Base-by-base conservation (phyloP, 768 basidiomycete genomes). In the Termitomyces heimii region DNA sequence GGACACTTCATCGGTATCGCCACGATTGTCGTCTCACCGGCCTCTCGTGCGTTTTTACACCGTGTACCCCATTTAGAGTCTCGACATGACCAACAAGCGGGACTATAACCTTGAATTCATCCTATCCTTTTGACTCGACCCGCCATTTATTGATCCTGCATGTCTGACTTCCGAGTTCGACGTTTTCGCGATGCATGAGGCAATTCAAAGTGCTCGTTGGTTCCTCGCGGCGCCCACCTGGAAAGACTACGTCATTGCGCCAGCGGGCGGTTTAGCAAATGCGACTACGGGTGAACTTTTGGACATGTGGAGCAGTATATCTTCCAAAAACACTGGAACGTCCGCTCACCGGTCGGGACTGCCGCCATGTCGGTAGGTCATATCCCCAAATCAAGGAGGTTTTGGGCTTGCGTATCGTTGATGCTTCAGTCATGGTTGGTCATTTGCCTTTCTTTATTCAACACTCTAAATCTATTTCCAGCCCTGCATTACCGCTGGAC, bases 101-200 rank as follows among this genome's bases (percentile, higher is more conserved):
- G 16, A 47, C 58, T 7, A 22, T 69, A 26, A 61, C 61, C 6
- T 48, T 78, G 60, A 73, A 66, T 48, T 74, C 75, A 22, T 71
- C 67, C 14, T 62, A 71, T 58, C 67, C 76, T 18, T 78, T 79
- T 63, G 68, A 68, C 47, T 79, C 63, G 68, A 68, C 47, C 48
- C 66, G 39, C 78, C 79, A 1, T 46, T 68, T 2, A 63, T 82
- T 64, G 72, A 82, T 61, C 77, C 79, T 0, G 55, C 34, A 31
- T 58, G 52, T 35, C 71, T 77, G 34, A 54, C 53, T 20, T 53
- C 59, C 9, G 57, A 56, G 13, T 59, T 66, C 54, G 70, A 70
- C 51, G 39, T 67, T 16, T 57, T 61, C 40, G 62, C 65, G 7
- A 59, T 70, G 37, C 61, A 60, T 12, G 60, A 64, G 52, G 60